Conservation (phyloP, 2,329 filamentous ascomycete genomes). For the Pseudogymnoascus sp. region DNA sequence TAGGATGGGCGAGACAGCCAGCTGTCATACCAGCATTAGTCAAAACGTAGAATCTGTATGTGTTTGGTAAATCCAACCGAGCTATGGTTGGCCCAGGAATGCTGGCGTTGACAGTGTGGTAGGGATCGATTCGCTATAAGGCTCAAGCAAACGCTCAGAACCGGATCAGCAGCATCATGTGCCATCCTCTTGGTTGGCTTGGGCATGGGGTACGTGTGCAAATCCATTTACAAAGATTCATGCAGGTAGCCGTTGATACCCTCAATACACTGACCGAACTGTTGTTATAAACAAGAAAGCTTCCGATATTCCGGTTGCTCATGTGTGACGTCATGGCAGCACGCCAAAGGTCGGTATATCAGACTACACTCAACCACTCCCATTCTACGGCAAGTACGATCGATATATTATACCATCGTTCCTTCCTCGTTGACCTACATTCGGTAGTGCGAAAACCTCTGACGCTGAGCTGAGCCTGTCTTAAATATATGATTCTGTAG, state of each 20-base stretch:
- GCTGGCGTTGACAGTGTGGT: background rate
- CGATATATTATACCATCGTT: background rate
- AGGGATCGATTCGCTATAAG: background rate
- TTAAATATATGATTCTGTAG: background rate
- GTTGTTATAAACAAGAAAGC: background rate
- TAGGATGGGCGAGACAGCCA: background rate
- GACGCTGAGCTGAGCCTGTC: too few species aligned
- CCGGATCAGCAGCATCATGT: background rate
- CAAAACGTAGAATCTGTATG: background rate
- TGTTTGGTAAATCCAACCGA: background rate
- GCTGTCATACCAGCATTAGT: background rate
- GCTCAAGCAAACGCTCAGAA: background rate
- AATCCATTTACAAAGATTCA: background rate
- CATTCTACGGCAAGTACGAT: background rate
- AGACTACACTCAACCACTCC: background rate
- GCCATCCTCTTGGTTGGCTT: background rate
- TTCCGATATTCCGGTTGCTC: background rate
- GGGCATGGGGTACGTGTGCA: constrained; percentile 2
- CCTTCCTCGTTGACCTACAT: background rate
- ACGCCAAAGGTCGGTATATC: background rate
- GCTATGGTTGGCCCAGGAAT: background rate
- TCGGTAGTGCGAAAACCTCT: background rate
- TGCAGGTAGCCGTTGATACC: background rate
- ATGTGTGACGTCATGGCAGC: background rate
- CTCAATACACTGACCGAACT: background rate